Conservation (phyloP, 148 eudicot species). For the Persicaria tinctoria region DNA sequence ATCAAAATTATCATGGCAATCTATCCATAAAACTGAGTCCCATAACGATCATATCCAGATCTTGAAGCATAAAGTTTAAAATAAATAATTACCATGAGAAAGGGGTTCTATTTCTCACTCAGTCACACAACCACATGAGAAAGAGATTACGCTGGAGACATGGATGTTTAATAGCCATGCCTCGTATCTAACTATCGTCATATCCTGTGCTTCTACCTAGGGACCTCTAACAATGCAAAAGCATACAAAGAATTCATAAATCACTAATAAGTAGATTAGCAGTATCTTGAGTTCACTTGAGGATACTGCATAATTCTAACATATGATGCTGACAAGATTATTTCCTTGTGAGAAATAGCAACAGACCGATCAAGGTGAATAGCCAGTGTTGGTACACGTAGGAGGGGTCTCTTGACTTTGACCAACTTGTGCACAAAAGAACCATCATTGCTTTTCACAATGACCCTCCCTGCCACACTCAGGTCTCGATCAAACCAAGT, state of each 20-base stretch:
- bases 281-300: background rate
- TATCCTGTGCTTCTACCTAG: background rate
- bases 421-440: slow-evolving; percentile 76
- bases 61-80: background rate
- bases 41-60: background rate
- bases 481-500: slow-evolving; percentile 98
- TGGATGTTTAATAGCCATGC: background rate
- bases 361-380: slow-evolving; percentile 87
- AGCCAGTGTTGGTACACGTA: slow-evolving; percentile 87
- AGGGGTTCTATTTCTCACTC: background rate
- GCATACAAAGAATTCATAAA: background rate
- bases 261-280: background rate
- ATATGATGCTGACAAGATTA: background rate
- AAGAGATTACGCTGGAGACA: background rate
- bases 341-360: slow-evolving; percentile 20
- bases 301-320: background rate
- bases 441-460: slow-evolving; percentile 66
- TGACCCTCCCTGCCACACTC: slow-evolving; percentile 89
- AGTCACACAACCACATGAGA: background rate
- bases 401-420: slow-evolving; percentile 65
- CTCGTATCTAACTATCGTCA: background rate
- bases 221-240: background rate
- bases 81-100: background rate
- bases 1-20: background rate
- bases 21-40: background rate